phyloP scores from a whole-genome alignment of 768 basidiomycete species.

The Lactarius indigo region DNA sequence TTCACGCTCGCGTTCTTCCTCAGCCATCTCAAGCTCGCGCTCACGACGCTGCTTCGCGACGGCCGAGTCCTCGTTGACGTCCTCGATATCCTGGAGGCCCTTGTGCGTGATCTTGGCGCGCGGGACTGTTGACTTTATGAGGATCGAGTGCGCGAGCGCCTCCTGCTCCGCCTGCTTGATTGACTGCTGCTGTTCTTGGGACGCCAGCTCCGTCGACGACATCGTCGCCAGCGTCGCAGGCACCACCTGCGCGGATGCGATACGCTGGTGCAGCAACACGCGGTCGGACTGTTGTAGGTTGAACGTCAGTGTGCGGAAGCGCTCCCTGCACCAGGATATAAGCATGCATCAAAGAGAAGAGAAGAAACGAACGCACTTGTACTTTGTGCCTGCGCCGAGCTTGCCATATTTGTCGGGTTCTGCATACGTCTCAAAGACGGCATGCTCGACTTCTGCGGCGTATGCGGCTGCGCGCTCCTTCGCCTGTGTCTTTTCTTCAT shows the following conservation, averaged over 20 bases:
- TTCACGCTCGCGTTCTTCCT: constrained; percentile 63
- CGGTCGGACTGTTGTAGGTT: constrained; percentile 84
- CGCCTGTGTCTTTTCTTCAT: constrained; percentile 59
- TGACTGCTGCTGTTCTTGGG: constrained; percentile 79
- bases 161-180: constrained; percentile 81
- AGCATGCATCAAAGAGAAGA: background rate
- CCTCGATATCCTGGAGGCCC: constrained; percentile 87
- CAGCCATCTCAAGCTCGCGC: constrained; percentile 61
- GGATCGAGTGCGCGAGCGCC: constrained; percentile 79
- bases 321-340: constrained; percentile 53
- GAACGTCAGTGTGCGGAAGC: constrained; percentile 86
- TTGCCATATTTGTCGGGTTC: constrained; percentile 73
- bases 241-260: constrained; percentile 61
- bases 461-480: constrained; percentile 55
- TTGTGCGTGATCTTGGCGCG: constrained; percentile 91
- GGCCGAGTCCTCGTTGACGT: constrained; percentile 47
- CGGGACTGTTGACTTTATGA: constrained; percentile 60
- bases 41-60: constrained; percentile 30
- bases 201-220: constrained; percentile 86
- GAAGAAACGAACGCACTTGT: constrained; percentile 56
- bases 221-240: constrained; percentile 75
- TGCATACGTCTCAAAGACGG: constrained; percentile 69
- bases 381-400: constrained; percentile 64
- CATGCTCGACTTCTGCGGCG: constrained; percentile 69
- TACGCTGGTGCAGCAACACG: constrained; percentile 71